phyloP scores from a whole-genome alignment of 2,329 filamentous ascomycete species.

The Xylaria sp. region DNA sequence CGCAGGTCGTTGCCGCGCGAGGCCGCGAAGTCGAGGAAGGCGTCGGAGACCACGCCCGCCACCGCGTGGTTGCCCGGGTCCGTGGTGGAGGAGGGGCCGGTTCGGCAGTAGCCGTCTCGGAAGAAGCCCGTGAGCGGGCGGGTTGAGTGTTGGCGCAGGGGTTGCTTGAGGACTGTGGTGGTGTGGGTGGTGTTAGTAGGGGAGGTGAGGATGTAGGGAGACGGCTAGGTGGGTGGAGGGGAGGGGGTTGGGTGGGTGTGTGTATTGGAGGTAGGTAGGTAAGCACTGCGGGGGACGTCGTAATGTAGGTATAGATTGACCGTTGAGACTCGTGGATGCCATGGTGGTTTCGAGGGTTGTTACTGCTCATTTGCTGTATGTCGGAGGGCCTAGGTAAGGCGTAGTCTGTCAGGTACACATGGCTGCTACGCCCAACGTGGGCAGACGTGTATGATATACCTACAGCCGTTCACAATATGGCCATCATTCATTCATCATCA shows the following conservation, averaged over 20 bases:
- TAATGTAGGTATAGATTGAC: background rate
- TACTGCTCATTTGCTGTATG: too few species aligned
- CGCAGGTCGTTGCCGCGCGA: slow-evolving; percentile 62
- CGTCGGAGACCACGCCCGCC: slow-evolving; percentile 59
- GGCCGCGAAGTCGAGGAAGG: slow-evolving; percentile 65
- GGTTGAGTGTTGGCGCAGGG: slow-evolving; percentile 59
- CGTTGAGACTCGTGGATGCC: background rate
- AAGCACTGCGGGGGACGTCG: too few species aligned
- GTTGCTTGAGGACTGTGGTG: slow-evolving; percentile 56
- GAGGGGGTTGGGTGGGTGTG: too few species aligned
- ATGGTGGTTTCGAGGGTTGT: background rate
- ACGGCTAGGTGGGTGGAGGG: too few species aligned
- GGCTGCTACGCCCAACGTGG: too few species aligned
- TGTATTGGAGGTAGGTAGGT: too few species aligned
- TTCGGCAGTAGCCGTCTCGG: slow-evolving; percentile 62
- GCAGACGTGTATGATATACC: too few species aligned
- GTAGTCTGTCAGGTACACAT: too few species aligned
- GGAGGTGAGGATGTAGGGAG: too few species aligned
- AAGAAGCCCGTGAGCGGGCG: slow-evolving; percentile 63
- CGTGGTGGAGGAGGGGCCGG: slow-evolving; percentile 36
- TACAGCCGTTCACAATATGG: too few species aligned
- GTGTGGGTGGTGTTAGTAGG: slow-evolving; percentile 1
- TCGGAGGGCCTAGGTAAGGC: too few species aligned
- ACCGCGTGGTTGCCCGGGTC: slow-evolving; percentile 64
- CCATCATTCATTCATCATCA: too few species aligned